Evolutionary conservation across 2,329 filamentous ascomycete genomes (phyloP).

Genomic region (Lasiodiplodia theobromae): DNA sequence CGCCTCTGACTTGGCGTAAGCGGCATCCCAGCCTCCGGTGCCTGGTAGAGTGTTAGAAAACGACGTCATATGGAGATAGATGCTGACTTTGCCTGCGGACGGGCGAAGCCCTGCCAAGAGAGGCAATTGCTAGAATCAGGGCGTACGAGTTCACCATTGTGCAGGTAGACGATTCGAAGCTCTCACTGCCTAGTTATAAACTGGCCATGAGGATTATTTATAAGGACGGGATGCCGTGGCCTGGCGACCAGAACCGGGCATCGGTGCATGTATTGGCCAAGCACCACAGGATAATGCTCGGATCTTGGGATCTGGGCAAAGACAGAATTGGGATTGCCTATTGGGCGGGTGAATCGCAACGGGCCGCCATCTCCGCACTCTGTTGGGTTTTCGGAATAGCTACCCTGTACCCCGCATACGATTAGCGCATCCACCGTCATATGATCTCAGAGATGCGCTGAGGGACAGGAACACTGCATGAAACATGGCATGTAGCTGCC

Average conservation of each 20-base stretch:
- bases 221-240: slow-evolving; percentile 1
- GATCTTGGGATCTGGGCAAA: slow-evolving; percentile 3
- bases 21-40: slow-evolving; percentile 44
- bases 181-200: neutral
- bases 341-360: slow-evolving; percentile 20
- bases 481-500: slow-evolving; percentile 9
- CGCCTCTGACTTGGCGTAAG: slow-evolving; percentile 49
- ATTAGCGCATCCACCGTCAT: slow-evolving; percentile 10
- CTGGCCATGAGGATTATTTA: neutral
- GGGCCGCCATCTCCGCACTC: slow-evolving; percentile 14
- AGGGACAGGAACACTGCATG: neutral
- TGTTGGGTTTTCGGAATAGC: slow-evolving; percentile 16
- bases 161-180: neutral
- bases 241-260: slow-evolving; percentile 4
- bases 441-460: neutral
- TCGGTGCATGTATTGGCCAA: slow-evolving; percentile 1
- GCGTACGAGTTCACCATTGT: slow-evolving; percentile 11
- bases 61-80: neutral
- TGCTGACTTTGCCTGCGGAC: slow-evolving; percentile 9
- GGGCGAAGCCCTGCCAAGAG: slow-evolving; percentile 2
- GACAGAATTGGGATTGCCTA: neutral
- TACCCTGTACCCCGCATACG: slow-evolving; percentile 18
- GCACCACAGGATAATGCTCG: slow-evolving; percentile 6
- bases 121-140: slow-evolving; percentile 1
- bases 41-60: neutral